Conservation (phyloP, 1,284 basidiomycete species). For the Microbotryomycetes sp. region DNA sequence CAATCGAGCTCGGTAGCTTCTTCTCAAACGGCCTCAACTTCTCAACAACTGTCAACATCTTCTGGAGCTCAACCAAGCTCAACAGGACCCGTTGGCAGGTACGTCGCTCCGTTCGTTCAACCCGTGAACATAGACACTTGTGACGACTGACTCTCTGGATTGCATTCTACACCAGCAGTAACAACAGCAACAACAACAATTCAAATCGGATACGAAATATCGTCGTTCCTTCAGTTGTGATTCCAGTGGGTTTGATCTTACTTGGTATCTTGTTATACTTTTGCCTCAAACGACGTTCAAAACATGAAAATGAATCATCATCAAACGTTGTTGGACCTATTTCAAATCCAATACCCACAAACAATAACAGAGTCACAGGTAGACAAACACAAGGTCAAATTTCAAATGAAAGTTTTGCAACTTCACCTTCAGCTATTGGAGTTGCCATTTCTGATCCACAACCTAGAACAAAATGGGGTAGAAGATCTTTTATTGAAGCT, state of each 20-base stretch:
- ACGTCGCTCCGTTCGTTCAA: background rate
- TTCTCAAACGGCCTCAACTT: background rate
- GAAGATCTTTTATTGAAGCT: slow-evolving; percentile 21
- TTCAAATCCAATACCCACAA: slow-evolving; percentile 12
- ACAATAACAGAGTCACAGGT: background rate
- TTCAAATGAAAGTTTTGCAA: slow-evolving; percentile 19
- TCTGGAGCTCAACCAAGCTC: background rate
- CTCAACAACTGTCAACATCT: background rate
- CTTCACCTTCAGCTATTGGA: slow-evolving; percentile 26
- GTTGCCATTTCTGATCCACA: slow-evolving; percentile 20
- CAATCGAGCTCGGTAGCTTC: background rate
- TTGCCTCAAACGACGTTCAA: slow-evolving; percentile 3
- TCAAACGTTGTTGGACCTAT: slow-evolving; percentile 17
- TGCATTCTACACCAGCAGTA: background rate
- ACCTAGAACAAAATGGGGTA: slow-evolving; percentile 26
- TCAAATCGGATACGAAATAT: slow-evolving; percentile 11
- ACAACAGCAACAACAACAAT: slow-evolving; percentile 2
- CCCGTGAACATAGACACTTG: background rate
- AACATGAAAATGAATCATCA: background rate
- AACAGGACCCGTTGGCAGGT: background rate
- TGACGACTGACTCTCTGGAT: background rate
- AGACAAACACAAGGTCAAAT: background rate
- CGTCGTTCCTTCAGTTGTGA: slow-evolving; percentile 19
- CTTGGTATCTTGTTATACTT: slow-evolving; percentile 3
- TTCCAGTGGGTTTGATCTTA: slow-evolving; percentile 19